Evolutionary conservation across 2,329 filamentous ascomycete species (phyloP), one percentile per base, ranked within the genome.

Genomic region (Aureobasidium vineae): DNA sequence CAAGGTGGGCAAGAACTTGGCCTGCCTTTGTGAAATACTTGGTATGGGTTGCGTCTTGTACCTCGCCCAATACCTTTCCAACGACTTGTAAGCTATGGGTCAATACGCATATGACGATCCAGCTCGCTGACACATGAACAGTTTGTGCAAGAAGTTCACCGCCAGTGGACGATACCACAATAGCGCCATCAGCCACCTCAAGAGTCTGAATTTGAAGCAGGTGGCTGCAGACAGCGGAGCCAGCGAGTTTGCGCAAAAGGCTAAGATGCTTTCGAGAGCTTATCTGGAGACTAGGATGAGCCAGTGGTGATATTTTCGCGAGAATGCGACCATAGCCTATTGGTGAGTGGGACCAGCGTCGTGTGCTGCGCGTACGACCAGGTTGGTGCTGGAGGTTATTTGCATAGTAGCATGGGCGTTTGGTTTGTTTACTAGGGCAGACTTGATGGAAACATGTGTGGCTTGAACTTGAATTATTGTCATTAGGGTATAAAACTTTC

Each of bases 401-500:
- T 11, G 19, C 3, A 52, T 5, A 10, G 21, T 13, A 19, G n/a
- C 26, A n/a, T 6, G 16, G 49, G 49, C 26, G 49, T 52, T 52
- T 19, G 16, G 16, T 31, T 19, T 33, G 19, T 31, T 19, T 6
- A 15, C 28, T 28, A 13, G 13, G 6, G 7, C 31, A 31, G 16
- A 19, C 33, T 36, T 13, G 40, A 31, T 13, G 26, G 40, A 45
- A 19, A 15, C n/a, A 59, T 16, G 4, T 11, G 26, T 43, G 15
- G 54, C 40, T n/a, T 45, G 23, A 47, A 49, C 41, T 61, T 49
- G 57, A 19, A 52, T 40, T 40, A 52, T 28, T 63, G 59, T 50
- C 45, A 63, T 63, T 63, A 63, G 49, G 59, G 45, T 63, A 63
- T 63, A 50, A 61, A 61, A 47, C 57, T 61, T 45, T 49, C 57